Conservation (phyloP, 768 basidiomycete genomes). For the Agrocybe chaxingu region DNA sequence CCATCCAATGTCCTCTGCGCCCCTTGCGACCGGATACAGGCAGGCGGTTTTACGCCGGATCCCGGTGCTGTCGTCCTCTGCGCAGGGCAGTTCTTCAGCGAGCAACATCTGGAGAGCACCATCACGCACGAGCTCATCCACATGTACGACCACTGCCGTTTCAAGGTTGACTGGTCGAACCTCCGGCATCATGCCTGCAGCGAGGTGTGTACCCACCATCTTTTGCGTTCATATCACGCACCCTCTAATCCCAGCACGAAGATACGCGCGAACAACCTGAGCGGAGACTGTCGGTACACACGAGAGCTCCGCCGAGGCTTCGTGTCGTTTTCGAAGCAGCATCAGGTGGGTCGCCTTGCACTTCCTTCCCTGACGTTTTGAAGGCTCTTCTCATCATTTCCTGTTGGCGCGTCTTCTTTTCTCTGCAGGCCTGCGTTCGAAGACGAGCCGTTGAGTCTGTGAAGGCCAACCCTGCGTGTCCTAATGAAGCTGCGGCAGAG, state of each 20-base stretch:
- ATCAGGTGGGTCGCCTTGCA: conserved; percentile 58
- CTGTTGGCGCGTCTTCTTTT: conserved; percentile 6
- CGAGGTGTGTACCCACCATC: conserved; percentile 59
- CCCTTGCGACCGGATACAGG: conserved; percentile 69
- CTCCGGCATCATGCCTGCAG: conserved; percentile 94
- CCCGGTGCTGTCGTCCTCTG: conserved; percentile 82
- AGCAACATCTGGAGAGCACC: conserved; percentile 90
- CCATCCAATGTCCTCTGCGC: conserved; percentile 75
- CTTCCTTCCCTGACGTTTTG: neutral
- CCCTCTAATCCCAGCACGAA: conserved; percentile 26
- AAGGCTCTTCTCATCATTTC: neutral
- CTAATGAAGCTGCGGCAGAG: conserved; percentile 73
- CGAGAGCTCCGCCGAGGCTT: conserved; percentile 80
- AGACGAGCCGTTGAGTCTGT: conserved; percentile 85
- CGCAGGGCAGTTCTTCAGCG: conserved; percentile 75
- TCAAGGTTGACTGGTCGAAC: conserved; percentile 91
- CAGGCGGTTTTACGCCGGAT: conserved; percentile 82
- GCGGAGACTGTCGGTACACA: conserved; percentile 87
- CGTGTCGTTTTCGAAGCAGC: conserved; percentile 85
- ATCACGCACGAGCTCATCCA: conserved; percentile 92
- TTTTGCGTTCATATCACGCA: neutral
- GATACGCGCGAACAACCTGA: conserved; percentile 94
- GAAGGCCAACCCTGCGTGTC: conserved; percentile 74
- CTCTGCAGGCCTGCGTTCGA: conserved; percentile 77
- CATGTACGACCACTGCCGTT: conserved; percentile 93